Conservation (phyloP, 169 alveolate species). For the Besnoitia besnoiti region DNA sequence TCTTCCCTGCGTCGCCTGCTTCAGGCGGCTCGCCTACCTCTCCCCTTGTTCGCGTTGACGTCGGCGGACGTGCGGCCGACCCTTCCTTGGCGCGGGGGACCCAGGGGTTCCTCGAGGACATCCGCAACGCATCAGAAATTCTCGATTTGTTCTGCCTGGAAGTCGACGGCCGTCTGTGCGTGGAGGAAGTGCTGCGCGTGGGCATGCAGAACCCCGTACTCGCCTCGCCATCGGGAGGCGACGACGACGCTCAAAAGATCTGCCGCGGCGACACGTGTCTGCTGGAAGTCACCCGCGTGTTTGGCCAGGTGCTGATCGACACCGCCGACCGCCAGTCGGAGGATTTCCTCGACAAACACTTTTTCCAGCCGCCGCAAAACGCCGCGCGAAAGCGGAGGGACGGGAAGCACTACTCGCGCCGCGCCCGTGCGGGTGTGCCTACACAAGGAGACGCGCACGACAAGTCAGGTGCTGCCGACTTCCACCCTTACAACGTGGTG, state of each 20-base stretch:
- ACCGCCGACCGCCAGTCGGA: not conserved
- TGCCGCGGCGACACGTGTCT: conserved; percentile 57
- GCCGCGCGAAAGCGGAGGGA: not conserved
- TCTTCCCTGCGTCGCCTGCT: not conserved
- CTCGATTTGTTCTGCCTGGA: conserved; percentile 46
- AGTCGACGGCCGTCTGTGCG: conserved; percentile 54
- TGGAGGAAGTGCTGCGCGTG: conserved; percentile 32
- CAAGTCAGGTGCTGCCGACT: not conserved
- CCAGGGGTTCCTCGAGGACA: conserved; percentile 48
- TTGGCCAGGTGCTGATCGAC: conserved; percentile 57
- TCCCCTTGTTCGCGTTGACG: not conserved
- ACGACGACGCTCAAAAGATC: conserved; percentile 36
- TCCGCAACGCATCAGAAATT: conserved; percentile 43
- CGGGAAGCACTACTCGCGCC: too few species aligned
- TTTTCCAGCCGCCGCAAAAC: not conserved
- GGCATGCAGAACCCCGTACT: conserved; percentile 36
- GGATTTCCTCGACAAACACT: not conserved
- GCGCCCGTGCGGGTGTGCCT: not conserved
- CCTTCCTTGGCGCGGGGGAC: not conserved
- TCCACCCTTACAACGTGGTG: conserved; percentile 53
- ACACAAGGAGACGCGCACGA: not conserved
- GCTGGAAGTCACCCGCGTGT: conserved; percentile 49
- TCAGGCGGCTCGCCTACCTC: not conserved
- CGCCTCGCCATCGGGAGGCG: conserved; percentile 30
- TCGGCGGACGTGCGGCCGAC: conserved; percentile 16